phyloP scores from a whole-genome alignment of 176 grass and related monocot species.

The Elymus sibiricus region DNA sequence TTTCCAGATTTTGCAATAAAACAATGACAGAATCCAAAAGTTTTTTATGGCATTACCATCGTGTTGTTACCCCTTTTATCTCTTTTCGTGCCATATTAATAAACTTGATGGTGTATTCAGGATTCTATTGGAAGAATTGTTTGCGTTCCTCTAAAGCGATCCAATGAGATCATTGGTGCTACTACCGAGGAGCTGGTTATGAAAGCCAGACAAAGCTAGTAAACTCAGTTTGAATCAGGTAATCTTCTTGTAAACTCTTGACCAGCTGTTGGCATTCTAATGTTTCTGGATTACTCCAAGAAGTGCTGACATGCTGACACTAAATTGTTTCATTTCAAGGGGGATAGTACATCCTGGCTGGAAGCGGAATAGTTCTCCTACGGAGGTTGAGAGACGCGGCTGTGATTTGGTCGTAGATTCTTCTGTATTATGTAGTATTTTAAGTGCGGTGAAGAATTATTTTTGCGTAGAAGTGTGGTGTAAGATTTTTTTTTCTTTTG shows the following conservation, averaged over 20 bases:
- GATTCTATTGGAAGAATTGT: slow-evolving; percentile 92
- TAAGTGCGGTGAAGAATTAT: not conserved
- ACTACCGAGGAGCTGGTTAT: slow-evolving; percentile 88
- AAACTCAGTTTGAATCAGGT: slow-evolving; percentile 25
- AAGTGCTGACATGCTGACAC: not conserved
- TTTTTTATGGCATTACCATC: not conserved
- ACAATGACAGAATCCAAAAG: not conserved
- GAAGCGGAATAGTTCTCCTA: slow-evolving; percentile 1
- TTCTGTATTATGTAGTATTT: slow-evolving; percentile 7
- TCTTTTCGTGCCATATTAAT: not conserved
- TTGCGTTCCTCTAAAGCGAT: slow-evolving; percentile 64
- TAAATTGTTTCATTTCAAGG: not conserved
- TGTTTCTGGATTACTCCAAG: not conserved
- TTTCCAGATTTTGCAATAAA: not conserved
- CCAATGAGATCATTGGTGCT: slow-evolving; percentile 86
- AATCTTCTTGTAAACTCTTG: slow-evolving; percentile 15
- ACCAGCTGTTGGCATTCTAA: not conserved
- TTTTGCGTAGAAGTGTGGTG: not conserved
- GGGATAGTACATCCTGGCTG: slow-evolving; percentile 1
- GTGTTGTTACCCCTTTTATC: not conserved
- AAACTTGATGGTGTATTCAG: slow-evolving; percentile 25
- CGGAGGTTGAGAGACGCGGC: not conserved
- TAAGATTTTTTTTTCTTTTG: too few species aligned
- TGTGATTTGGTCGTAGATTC: slow-evolving; percentile 16
- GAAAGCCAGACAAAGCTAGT: slow-evolving; percentile 57